Percentiles rank a stretch among this genome's conserved stretches.
Conservation (phyloP, 1,139 yeast species). For the Scheffersomyces insectosa region DNA sequence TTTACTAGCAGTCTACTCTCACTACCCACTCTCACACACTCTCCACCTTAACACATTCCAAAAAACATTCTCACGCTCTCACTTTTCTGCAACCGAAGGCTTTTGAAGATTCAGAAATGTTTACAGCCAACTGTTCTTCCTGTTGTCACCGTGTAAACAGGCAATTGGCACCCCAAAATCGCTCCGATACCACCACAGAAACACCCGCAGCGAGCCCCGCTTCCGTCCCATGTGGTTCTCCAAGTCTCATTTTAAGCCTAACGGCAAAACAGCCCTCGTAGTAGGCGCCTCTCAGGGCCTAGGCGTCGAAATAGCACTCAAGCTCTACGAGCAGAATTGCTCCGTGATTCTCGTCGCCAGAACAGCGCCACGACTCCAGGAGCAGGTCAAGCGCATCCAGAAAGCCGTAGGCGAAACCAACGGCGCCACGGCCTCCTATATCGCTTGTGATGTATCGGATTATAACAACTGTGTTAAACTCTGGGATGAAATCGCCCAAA, state of each 20-base stretch:
- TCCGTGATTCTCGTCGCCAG: conserved; percentile 76
- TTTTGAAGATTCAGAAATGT: no score
- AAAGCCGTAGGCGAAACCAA: conserved; percentile 13
- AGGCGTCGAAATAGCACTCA: conserved; percentile 75
- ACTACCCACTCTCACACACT: no score
- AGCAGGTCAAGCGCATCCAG: conserved; percentile 49
- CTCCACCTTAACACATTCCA: no score
- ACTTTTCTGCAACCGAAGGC: no score
- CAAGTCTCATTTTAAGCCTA: conserved; percentile 27
- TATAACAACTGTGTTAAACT: conserved; percentile 48
- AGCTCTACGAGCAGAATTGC: conserved; percentile 58
- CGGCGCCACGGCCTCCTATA: conserved; percentile 42
- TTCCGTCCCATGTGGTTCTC: conserved; percentile 25
- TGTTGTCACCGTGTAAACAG: no score
- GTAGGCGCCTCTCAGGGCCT: conserved; percentile 97
- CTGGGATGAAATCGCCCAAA: conserved; percentile 28
- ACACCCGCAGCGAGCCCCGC: no score
- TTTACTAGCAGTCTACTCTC: no score
- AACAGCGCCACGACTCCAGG: conserved; percentile 55
- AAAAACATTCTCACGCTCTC: no score
- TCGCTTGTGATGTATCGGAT: conserved; percentile 66
- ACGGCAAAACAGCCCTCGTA: conserved; percentile 66
- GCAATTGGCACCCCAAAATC: no score
- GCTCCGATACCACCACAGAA: no score
- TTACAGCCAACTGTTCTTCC: no score